Evolutionary conservation across 306 rosid genomes (phyloP).

Genomic region (Ormosia semicastrata): DNA sequence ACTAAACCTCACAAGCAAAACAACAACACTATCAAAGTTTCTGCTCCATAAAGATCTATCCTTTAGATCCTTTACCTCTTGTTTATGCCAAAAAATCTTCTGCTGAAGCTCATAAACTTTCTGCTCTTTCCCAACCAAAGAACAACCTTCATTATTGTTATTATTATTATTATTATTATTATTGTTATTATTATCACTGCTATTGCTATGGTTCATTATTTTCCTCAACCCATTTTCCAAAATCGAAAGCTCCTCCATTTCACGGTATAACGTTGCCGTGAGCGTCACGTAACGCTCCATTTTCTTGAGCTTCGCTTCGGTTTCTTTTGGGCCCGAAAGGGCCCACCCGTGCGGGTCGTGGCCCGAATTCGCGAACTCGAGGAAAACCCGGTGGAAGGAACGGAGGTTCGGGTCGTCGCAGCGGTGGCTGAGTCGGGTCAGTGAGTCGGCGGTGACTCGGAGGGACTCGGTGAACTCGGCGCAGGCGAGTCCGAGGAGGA

Average conservation of each 20-base stretch:
- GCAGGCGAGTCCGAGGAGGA: constrained; percentile 73
- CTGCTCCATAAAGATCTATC: constrained; percentile 76
- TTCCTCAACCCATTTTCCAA: constrained; percentile 58
- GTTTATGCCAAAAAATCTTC: constrained; percentile 80
- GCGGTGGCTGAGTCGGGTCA: constrained; percentile 42
- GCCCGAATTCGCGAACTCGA: constrained; percentile 68
- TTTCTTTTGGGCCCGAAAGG: constrained; percentile 52
- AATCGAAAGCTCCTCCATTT: constrained; percentile 66
- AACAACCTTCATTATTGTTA: constrained; percentile 14
- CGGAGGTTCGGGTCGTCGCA: constrained; percentile 47
- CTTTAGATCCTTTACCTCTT: constrained; percentile 76
- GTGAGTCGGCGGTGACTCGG: constrained; percentile 49
- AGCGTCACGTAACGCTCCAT: constrained; percentile 71
- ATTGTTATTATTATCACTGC: neutral
- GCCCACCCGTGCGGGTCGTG: constrained; percentile 63
- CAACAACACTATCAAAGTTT: constrained; percentile 61
- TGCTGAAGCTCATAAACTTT: constrained; percentile 70
- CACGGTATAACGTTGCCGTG: constrained; percentile 65
- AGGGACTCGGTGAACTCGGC: constrained; percentile 66
- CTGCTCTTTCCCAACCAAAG: constrained; percentile 40
- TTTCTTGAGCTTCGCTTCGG: constrained; percentile 59
- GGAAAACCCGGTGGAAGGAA: constrained; percentile 40
- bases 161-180: too few species aligned
- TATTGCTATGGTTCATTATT: constrained; percentile 10
- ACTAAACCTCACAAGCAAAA: constrained; percentile 61